These are phyloP conservation scores for Auricularia sp. DNA, from an alignment of 768 basidiomycete genomes.

Conservation along the genomic window DNA sequence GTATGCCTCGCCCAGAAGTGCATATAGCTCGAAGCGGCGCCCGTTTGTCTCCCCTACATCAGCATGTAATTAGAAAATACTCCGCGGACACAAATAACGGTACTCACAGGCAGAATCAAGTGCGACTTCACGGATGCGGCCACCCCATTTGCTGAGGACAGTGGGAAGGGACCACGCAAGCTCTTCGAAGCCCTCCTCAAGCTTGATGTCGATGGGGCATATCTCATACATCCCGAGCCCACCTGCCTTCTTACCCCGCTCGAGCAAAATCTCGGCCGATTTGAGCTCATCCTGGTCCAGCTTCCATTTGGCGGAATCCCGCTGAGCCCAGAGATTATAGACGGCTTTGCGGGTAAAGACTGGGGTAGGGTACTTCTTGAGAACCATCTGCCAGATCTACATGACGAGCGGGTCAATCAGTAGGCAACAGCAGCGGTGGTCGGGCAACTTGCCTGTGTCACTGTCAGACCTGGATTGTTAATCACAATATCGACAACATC, in stretches of 20 bases:
- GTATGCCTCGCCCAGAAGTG: slow-evolving; percentile 22
- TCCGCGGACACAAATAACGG: neutral
- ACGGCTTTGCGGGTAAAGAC: no score
- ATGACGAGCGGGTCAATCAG: no score
- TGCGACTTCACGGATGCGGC: slow-evolving; percentile 16
- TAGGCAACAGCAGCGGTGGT: no score
- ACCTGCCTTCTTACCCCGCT: neutral
- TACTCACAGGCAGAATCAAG: slow-evolving; percentile 23
- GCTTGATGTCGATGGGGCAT: neutral
- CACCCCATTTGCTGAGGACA: slow-evolving; percentile 14
- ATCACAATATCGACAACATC: no score
- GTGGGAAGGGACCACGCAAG: slow-evolving; percentile 20
- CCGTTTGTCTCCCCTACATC: slow-evolving; percentile 24
- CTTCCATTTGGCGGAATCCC: slow-evolving; percentile 20
- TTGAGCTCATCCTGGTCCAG: slow-evolving; percentile 18
- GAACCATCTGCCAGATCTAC: no score
- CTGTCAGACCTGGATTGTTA: no score
- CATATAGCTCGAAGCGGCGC: slow-evolving; percentile 22
- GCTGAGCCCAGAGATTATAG: no score
- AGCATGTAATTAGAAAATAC: neutral
- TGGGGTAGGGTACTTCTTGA: no score
- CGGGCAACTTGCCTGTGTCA: no score
- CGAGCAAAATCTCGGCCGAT: slow-evolving; percentile 17
- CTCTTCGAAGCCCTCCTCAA: slow-evolving; percentile 12
- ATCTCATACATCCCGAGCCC: slow-evolving; percentile 2